These are phyloP conservation scores for Panicum hallii DNA, from an alignment of 202 grass and related monocot species.

Conservation along the genomic window DNA sequence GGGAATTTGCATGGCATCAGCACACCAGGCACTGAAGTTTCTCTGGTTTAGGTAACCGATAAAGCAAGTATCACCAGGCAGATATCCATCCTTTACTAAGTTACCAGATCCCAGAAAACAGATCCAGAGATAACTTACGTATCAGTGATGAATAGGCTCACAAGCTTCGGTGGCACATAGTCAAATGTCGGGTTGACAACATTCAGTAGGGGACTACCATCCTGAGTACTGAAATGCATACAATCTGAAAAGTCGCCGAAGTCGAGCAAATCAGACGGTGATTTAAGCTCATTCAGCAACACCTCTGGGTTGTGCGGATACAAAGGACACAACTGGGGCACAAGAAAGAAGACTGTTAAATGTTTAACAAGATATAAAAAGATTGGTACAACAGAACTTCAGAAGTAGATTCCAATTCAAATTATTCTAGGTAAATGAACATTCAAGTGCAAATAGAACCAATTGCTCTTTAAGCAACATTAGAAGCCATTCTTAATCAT, in stretches of 20 bases:
- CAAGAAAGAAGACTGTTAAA: neutral
- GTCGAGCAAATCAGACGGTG: constrained; percentile 90
- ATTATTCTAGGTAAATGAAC: too few species aligned
- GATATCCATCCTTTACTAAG: neutral
- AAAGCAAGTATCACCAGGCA: constrained; percentile 17
- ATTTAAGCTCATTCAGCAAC: constrained; percentile 89
- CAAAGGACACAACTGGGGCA: constrained; percentile 82
- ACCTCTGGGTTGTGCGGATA: constrained; percentile 97
- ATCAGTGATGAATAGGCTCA: constrained; percentile 95
- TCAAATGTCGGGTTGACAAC: constrained; percentile 98
- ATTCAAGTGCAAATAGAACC: too few species aligned
- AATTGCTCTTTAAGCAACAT: too few species aligned
- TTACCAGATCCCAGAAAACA: neutral
- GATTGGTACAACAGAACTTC: too few species aligned
- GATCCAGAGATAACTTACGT: constrained; percentile 60
- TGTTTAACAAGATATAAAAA: too few species aligned
- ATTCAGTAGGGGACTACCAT: constrained; percentile 74
- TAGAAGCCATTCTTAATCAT: too few species aligned
- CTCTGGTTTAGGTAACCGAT: neutral
- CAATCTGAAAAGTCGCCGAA: constrained; percentile 94
- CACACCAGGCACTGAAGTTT: constrained; percentile 1
- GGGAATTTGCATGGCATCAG: neutral
- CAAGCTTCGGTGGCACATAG: constrained; percentile 90
- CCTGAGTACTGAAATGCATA: constrained; percentile 79
- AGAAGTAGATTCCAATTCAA: too few species aligned